These are phyloP conservation scores for Lycium ferocissimum DNA, from an alignment of 257 asterid species.

Conservation along the genomic window DNA sequence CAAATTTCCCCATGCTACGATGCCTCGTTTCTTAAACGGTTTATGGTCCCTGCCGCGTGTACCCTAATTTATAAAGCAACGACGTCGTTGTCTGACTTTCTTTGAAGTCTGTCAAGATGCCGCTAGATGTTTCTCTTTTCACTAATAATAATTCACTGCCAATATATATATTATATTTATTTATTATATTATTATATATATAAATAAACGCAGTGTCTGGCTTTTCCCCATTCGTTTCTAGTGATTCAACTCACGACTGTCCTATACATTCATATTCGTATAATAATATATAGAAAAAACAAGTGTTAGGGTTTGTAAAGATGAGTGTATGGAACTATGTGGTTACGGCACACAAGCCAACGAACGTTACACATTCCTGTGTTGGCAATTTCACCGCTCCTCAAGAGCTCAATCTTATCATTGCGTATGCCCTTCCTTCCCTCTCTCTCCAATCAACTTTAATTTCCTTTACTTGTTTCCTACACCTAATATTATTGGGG, in stretches of 20 bases:
- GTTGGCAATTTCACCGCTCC: slow-evolving; percentile 97
- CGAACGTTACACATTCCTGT: slow-evolving; percentile 94
- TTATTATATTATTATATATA: too few relatives aligned
- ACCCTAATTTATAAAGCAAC: too few relatives aligned
- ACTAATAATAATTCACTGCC: too few relatives aligned
- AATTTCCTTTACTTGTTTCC: background rate
- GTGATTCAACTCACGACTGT: slow-evolving; percentile 6
- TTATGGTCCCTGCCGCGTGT: too few relatives aligned
- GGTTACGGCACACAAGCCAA: slow-evolving; percentile 99
- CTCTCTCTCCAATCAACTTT: background rate
- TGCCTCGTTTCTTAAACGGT: too few relatives aligned
- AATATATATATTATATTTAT: too few relatives aligned
- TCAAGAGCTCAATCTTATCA: slow-evolving; percentile 89
- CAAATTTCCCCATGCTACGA: too few relatives aligned
- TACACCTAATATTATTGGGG: background rate
- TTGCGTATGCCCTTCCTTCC: slow-evolving; percentile 53
- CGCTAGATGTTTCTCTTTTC: too few relatives aligned
- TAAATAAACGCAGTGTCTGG: background rate
- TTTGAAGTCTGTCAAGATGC: too few relatives aligned
- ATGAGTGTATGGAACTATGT: slow-evolving; percentile 99
- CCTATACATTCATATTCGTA: background rate
- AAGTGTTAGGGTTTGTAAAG: slow-evolving; percentile 21
- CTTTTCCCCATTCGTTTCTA: background rate
- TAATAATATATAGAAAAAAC: background rate
- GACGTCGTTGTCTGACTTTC: too few relatives aligned